Evolutionary conservation across 192 early-diverging fungal species (phyloP).

Genomic region (Chytriomyces sp.): DNA sequence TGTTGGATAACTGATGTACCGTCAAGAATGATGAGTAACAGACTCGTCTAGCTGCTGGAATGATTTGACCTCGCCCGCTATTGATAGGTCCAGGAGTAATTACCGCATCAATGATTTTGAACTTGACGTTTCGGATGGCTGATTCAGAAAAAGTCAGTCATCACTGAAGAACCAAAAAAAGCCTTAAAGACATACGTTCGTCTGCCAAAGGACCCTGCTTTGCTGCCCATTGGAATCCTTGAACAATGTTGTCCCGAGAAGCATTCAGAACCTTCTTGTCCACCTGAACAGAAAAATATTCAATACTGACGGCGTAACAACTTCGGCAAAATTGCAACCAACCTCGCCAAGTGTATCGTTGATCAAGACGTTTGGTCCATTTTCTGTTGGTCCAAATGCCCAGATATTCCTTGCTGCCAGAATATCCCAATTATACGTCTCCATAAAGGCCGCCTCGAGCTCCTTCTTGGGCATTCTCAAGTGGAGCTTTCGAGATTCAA

Average conservation of each 20-base stretch:
- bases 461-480: conserved; percentile 77
- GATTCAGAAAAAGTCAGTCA: neutral
- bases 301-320: neutral
- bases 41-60: conserved; percentile 94
- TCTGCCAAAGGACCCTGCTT: conserved; percentile 96
- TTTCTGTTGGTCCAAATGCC: conserved; percentile 96
- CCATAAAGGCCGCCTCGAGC: conserved; percentile 80
- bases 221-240: conserved; percentile 98
- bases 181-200: conserved; percentile 72
- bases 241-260: conserved; percentile 84
- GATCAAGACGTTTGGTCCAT: conserved; percentile 89
- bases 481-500: conserved; percentile 69
- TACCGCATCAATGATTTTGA: conserved; percentile 87
- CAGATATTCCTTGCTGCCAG: conserved; percentile 91
- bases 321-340: neutral
- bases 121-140: conserved; percentile 95
- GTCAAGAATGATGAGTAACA: conserved; percentile 96
- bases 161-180: neutral
- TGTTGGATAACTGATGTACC: conserved; percentile 45
- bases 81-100: conserved; percentile 87
- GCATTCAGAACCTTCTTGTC: conserved; percentile 81
- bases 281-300: conserved; percentile 38
- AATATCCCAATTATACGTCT: conserved; percentile 93
- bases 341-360: conserved; percentile 97
- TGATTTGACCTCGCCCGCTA: conserved; percentile 94